These are phyloP conservation scores for Lachancea kluyveri DNA, from an alignment of 805 yeast species.

Conservation along the genomic window DNA sequence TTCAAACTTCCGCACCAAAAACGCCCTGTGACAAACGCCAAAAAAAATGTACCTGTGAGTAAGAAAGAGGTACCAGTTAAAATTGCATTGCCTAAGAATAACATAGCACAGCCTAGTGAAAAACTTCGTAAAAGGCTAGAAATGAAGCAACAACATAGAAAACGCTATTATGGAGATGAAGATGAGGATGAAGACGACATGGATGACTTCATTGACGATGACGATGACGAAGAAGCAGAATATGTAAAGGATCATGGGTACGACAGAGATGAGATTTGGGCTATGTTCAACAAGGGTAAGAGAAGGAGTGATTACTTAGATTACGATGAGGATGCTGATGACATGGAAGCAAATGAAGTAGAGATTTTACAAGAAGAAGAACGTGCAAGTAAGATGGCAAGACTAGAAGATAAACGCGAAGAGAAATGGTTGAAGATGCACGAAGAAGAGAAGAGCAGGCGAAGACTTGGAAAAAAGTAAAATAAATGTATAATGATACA, in stretches of 20 bases:
- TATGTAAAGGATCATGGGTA: conserved; percentile 40
- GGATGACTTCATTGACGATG: conserved; percentile 55
- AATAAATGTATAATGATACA: too few species aligned
- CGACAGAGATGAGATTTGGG: conserved; percentile 86
- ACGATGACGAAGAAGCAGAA: conserved; percentile 19
- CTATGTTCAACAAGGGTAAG: conserved; percentile 64
- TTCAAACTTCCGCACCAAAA: conserved; percentile 7
- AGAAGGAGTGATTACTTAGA: conserved; percentile 41
- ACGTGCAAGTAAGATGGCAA: conserved; percentile 59
- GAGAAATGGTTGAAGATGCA: conserved; percentile 49
- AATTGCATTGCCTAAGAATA: conserved; percentile 12
- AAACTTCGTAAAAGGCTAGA: conserved; percentile 43
- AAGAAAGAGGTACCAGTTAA: too few species aligned
- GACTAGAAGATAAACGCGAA: conserved; percentile 70
- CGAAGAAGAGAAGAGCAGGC: conserved; percentile 39
- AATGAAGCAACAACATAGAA: conserved; percentile 8
- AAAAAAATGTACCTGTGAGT: too few species aligned
- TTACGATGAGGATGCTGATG: conserved; percentile 47
- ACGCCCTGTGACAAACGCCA: too few species aligned
- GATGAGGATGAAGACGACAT: conserved; percentile 44
- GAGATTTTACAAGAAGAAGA: conserved; percentile 83
- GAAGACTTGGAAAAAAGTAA: conserved; percentile 20
- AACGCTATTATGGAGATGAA: conserved; percentile 29
- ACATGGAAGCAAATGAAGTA: conserved; percentile 94
- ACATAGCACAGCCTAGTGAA: conserved; percentile 52